Conservation (phyloP, 139 green algal species). For the Chlorella sp. region DNA sequence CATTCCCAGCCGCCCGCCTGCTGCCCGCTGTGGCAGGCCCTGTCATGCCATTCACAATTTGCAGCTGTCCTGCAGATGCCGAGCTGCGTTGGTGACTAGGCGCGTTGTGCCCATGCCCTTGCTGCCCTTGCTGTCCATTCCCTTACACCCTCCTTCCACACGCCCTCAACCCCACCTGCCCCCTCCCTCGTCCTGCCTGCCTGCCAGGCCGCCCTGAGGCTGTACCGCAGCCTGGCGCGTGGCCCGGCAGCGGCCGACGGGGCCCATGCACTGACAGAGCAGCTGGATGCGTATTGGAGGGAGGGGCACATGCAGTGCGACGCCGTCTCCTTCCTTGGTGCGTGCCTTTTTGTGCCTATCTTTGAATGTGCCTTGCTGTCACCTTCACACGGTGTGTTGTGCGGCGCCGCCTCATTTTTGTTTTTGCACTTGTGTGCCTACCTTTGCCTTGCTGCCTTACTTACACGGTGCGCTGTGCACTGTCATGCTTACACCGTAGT, state of each 20-base stretch:
- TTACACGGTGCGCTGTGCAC: no score
- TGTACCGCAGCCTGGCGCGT: constrained; percentile 8
- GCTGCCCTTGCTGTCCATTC: not conserved
- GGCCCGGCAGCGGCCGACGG: constrained; percentile 1
- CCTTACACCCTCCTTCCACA: not conserved
- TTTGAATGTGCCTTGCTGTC: no score
- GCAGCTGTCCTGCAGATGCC: no score
- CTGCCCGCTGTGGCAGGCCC: no score
- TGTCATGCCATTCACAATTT: not conserved
- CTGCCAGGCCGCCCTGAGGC: constrained; percentile 16
- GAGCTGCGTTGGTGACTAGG: no score
- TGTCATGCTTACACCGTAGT: no score
- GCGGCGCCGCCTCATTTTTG: no score
- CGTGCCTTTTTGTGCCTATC: not conserved
- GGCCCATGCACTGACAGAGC: not conserved
- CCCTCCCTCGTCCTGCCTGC: not conserved
- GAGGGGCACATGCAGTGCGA: constrained; percentile 21
- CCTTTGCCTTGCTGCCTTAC: not conserved
- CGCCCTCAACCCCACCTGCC: not conserved
- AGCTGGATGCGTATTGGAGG: constrained; percentile 21
- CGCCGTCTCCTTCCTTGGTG: constrained; percentile 16
- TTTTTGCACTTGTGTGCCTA: no score
- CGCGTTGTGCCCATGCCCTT: no score
- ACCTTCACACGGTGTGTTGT: no score
- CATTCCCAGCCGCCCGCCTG: no score